A percentile compares a stretch with the other conserved stretches of the same genome.
Evolutionary conservation across 2,329 filamentous ascomycete species (phyloP).

Genomic region (Laburnicola sp.): DNA sequence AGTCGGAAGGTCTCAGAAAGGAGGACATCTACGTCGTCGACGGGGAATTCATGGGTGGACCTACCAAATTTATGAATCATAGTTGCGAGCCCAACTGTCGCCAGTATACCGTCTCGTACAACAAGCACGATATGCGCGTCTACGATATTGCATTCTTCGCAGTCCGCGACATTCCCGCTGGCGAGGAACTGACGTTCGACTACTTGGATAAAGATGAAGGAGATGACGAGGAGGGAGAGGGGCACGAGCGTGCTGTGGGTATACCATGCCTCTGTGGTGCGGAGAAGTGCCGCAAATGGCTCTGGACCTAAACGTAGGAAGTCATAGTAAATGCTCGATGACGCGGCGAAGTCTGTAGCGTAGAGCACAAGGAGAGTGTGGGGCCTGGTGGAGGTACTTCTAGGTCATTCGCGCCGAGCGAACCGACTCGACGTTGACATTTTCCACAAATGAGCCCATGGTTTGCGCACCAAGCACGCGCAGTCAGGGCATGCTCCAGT

Average conservation of each 20-base stretch:
- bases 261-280: slow-evolving; percentile 61
- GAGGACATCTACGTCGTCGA: slow-evolving; percentile 54
- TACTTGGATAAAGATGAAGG: slow-evolving; percentile 68
- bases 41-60: slow-evolving; percentile 76
- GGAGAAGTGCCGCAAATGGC: slow-evolving; percentile 66
- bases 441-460: no score
- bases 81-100: slow-evolving; percentile 77
- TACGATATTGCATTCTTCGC: slow-evolving; percentile 81
- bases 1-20: slow-evolving; percentile 56
- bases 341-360: no score
- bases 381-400: no score
- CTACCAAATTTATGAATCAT: slow-evolving; percentile 82
- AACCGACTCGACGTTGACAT: no score
- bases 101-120: slow-evolving; percentile 77
- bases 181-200: slow-evolving; percentile 77
- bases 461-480: no score
- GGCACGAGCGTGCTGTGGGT: slow-evolving; percentile 45
- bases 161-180: slow-evolving; percentile 63
- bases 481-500: no score
- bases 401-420: no score
- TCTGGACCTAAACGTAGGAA: slow-evolving; percentile 55
- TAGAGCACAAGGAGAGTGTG: no score
- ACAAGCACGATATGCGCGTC: slow-evolving; percentile 72
- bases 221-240: slow-evolving; percentile 18
- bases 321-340: no score